phyloP scores from a whole-genome alignment of 306 rosid genomes.

The Echinosophora koreensis region DNA sequence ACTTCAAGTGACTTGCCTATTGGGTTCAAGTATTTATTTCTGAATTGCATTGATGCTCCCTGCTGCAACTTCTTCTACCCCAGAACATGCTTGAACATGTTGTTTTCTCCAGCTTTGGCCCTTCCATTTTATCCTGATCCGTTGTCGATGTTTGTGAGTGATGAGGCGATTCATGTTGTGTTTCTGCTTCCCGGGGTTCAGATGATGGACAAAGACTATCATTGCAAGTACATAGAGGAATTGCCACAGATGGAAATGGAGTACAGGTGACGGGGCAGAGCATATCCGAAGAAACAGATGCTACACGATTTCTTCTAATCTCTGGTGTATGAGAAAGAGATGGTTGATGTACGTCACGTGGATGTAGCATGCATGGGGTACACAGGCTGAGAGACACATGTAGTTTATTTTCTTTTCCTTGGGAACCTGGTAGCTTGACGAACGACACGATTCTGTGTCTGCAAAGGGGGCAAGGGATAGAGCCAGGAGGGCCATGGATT shows the following conservation, averaged over 20 bases:
- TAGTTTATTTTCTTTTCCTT: conserved; percentile 67
- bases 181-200: conserved; percentile 70
- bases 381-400: conserved; percentile 77
- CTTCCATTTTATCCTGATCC: conserved; percentile 77
- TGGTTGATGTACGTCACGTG: conserved; percentile 55
- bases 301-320: conserved; percentile 79
- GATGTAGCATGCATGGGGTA: conserved; percentile 88
- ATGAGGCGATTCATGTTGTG: conserved; percentile 63
- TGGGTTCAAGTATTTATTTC: conserved; percentile 83
- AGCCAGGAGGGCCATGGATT: conserved; percentile 71
- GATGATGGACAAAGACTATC: conserved; percentile 85
- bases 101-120: conserved; percentile 74
- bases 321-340: conserved; percentile 72
- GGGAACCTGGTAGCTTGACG: conserved; percentile 75
- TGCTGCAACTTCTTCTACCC: conserved; percentile 96
- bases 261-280: conserved; percentile 93
- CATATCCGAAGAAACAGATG: conserved; percentile 85
- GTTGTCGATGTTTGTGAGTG: conserved; percentile 56
- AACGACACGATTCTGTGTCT: conserved; percentile 84
- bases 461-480: conserved; percentile 93
- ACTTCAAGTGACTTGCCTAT: conserved; percentile 36
- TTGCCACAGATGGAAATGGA: conserved; percentile 88
- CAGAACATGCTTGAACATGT: conserved; percentile 93
- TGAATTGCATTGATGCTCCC: conserved; percentile 96
- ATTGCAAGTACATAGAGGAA: conserved; percentile 90